A percentile compares a stretch with the other conserved stretches of the same genome.
Evolutionary conservation across 768 basidiomycete genomes (phyloP).

Genomic region (Kwoniella dejecticola): DNA sequence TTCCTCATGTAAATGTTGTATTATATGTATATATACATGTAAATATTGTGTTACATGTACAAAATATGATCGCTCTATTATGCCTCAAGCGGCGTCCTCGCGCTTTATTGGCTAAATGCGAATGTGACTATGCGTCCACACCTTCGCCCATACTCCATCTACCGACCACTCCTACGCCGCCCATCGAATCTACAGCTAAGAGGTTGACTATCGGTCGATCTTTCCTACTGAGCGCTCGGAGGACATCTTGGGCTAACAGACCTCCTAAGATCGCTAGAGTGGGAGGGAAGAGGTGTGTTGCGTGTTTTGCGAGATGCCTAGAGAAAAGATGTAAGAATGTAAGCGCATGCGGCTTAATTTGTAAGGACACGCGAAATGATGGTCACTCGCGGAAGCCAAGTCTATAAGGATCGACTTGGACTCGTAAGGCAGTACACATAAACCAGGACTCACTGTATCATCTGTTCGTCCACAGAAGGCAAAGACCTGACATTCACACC

Average conservation of each 20-base stretch:
- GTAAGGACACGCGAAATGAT: constrained; percentile 7
- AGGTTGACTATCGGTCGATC: constrained; percentile 94
- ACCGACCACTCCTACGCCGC: constrained; percentile 36
- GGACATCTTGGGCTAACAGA: constrained; percentile 88
- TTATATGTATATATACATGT: no score
- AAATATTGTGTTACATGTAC: no score
- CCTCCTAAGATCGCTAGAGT: constrained; percentile 94
- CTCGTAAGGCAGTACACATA: neutral
- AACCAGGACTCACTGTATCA: constrained; percentile 63
- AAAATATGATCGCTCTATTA: no score
- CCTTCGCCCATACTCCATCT: constrained; percentile 49
- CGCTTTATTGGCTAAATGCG: neutral
- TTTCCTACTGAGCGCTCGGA: constrained; percentile 84
- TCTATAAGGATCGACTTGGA: no score
- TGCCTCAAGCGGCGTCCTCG: no score
- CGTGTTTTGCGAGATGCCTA: constrained; percentile 71
- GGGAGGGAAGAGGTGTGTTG: constrained; percentile 83
- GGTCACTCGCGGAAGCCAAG: neutral
- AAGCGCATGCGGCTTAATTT: no score
- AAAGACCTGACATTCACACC: constrained; percentile 63
- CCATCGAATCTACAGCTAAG: constrained; percentile 70
- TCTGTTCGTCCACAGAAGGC: constrained; percentile 58
- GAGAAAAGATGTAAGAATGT: neutral
- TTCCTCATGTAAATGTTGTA: no score
- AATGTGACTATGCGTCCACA: constrained; percentile 15